These are phyloP conservation scores for Camelina sativa DNA, from an alignment of 345 rosid species.

Conservation along the genomic window DNA sequence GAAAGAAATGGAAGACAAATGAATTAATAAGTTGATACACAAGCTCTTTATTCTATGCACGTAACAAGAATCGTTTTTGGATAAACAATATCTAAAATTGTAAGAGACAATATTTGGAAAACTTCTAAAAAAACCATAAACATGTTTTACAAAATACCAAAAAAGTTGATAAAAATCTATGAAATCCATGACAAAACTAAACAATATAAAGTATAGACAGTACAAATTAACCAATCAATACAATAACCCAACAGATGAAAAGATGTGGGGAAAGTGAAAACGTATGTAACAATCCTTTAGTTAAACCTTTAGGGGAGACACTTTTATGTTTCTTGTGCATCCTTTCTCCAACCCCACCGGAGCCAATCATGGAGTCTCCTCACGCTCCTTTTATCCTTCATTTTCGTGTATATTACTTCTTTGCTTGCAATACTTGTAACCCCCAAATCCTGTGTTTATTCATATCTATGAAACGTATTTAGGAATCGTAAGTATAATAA, in stretches of 20 bases:
- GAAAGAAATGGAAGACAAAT: neutral
- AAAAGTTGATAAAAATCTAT: neutral
- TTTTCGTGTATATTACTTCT: neutral
- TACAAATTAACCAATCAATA: neutral
- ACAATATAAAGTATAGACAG: too few relatives aligned
- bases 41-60: too few relatives aligned
- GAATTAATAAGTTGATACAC: neutral
- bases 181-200: neutral
- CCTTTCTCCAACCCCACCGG: constrained; percentile 4
- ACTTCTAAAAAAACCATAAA: neutral
- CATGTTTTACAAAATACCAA: neutral
- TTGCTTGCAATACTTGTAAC: neutral
- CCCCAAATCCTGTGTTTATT: neutral
- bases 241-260: neutral
- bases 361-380: constrained; percentile 22
- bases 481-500: too few relatives aligned
- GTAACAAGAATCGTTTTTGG: neutral
- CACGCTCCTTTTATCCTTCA: neutral
- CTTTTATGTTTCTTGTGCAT: constrained; percentile 15
- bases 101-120: neutral
- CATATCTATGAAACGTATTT: neutral
- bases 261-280: constrained; percentile 12
- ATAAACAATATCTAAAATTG: neutral
- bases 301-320: constrained; percentile 8
- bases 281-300: constrained; percentile 16